A percentile compares a stretch with the other conserved stretches of the same genome.
Evolutionary conservation across 1,139 yeast genomes (phyloP).

Genomic region (Magnusiomyces starmeri): DNA sequence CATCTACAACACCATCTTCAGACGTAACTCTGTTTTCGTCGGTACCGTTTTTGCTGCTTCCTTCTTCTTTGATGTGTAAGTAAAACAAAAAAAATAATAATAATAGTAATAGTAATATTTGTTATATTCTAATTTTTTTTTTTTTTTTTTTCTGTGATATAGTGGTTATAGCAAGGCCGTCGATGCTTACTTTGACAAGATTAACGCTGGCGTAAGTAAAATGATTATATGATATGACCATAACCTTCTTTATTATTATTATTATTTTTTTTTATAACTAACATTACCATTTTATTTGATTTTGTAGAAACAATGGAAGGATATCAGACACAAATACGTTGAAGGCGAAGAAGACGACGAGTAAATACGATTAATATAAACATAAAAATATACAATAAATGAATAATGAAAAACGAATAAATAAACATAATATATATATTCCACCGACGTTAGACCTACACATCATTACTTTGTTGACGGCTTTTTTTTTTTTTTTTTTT

Average conservation of each 20-base stretch:
- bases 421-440: too few relatives aligned
- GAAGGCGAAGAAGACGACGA: constrained; percentile 32
- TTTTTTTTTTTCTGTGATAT: constrained; percentile 2
- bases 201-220: constrained; percentile 65
- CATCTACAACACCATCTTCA: constrained; percentile 65
- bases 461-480: too few relatives aligned
- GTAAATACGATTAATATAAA: constrained; percentile 18
- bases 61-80: constrained; percentile 73
- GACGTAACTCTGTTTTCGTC: constrained; percentile 89
- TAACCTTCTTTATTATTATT: not conserved
- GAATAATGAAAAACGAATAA: too few relatives aligned
- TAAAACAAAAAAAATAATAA: too few relatives aligned
- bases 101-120: too few relatives aligned
- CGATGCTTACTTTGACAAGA: constrained; percentile 76
- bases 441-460: too few relatives aligned
- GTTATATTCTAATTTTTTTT: not conserved
- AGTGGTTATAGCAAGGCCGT: constrained; percentile 68
- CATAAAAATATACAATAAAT: too few relatives aligned
- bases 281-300: too few relatives aligned
- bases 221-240: not conserved
- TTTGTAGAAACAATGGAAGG: constrained; percentile 93
- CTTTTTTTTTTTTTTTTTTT: too few relatives aligned
- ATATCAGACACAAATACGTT: constrained; percentile 59
- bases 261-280: not conserved
- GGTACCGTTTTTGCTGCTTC: constrained; percentile 81